Conservation (phyloP, 352 stramenopile species). For the Pythium diclinum region DNA sequence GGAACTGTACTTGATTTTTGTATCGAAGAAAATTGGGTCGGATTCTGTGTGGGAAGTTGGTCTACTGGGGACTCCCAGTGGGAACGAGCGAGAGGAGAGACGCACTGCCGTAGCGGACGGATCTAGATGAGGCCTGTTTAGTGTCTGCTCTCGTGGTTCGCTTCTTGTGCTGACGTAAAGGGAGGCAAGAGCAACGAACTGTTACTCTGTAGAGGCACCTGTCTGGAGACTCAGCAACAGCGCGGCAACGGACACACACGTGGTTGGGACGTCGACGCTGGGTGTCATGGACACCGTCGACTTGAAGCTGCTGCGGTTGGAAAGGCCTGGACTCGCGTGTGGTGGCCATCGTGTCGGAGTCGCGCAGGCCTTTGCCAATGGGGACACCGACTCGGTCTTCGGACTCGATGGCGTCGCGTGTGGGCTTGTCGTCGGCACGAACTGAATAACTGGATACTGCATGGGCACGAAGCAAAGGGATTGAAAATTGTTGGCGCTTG, state of each 20-base stretch:
- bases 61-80: slow-evolving; percentile 1
- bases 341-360: neutral
- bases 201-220: neutral
- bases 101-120: neutral
- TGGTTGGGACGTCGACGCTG: neutral
- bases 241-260: neutral
- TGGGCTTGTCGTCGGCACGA: neutral
- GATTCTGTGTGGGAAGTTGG: too few species aligned
- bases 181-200: too few species aligned
- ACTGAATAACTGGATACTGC: too few species aligned
- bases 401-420: neutral
- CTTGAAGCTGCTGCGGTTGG: neutral
- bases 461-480: too few species aligned
- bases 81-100: neutral
- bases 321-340: neutral
- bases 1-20: neutral
- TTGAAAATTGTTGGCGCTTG: too few species aligned
- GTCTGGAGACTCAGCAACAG: neutral
- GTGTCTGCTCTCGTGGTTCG: neutral
- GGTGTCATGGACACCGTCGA: neutral
- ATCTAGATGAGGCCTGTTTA: too few species aligned
- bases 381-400: neutral
- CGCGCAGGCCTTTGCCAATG: neutral
- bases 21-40: neutral
- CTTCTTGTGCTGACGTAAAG: neutral